Evolutionary conservation across 2,329 filamentous ascomycete species (phyloP).

Genomic region (Ophiocordyceps unilateralis): DNA sequence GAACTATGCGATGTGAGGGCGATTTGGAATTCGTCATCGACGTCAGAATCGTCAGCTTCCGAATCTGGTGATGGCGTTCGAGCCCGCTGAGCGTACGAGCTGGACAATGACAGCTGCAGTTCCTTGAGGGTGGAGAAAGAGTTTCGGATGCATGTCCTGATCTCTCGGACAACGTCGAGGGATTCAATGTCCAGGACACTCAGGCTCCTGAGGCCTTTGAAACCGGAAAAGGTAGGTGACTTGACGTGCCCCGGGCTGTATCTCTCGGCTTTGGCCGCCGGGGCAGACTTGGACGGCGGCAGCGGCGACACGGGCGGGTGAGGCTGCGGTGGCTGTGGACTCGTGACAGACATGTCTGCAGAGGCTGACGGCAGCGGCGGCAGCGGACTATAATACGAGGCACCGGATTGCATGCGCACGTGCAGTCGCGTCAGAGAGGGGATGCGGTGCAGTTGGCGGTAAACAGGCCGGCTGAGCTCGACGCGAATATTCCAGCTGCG

Average conservation of each 20-base stretch:
- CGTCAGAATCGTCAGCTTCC: slow-evolving; percentile 31
- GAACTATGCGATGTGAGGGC: slow-evolving; percentile 15
- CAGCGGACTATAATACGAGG: slow-evolving; percentile 33
- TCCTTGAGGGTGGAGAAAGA: slow-evolving; percentile 36
- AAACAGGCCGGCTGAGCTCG: slow-evolving; percentile 41
- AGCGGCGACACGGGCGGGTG: slow-evolving; percentile 11
- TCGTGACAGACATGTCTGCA: slow-evolving; percentile 4
- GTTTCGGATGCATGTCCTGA: slow-evolving; percentile 35
- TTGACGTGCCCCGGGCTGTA: slow-evolving; percentile 11
- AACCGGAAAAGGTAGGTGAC: slow-evolving; percentile 37
- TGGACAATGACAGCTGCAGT: slow-evolving; percentile 41
- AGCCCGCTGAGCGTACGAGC: slow-evolving; percentile 25
- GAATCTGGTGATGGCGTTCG: slow-evolving; percentile 18
- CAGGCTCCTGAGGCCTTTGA: slow-evolving; percentile 35
- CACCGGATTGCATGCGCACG: slow-evolving; percentile 39
- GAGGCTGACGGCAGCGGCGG: slow-evolving; percentile 22
- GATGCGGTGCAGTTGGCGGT: slow-evolving; percentile 37
- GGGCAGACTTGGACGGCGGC: slow-evolving; percentile 19
- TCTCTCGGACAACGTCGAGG: slow-evolving; percentile 35
- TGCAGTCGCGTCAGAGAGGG: slow-evolving; percentile 33
- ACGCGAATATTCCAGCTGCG: slow-evolving; percentile 46
- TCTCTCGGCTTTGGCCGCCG: slow-evolving; percentile 9
- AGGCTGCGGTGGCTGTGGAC: slow-evolving; percentile 5
- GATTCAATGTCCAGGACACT: slow-evolving; percentile 43
- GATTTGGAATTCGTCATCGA: slow-evolving; percentile 36